phyloP scores from a whole-genome alignment of 345 rosid genomes.

The Eucalyptus coolabah region DNA sequence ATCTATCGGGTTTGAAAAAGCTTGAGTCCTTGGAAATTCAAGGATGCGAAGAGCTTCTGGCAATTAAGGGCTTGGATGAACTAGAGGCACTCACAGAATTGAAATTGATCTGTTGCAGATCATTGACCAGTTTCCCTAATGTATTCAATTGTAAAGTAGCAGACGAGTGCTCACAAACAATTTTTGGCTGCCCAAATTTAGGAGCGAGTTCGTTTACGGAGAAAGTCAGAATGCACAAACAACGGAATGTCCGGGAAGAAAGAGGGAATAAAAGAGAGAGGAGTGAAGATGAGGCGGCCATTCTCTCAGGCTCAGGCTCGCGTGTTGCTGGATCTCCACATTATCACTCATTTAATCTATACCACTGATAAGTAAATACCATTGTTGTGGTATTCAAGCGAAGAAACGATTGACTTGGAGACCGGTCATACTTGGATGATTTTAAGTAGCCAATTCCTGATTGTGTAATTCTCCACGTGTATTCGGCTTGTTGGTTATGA shows the following conservation, averaged over 20 bases:
- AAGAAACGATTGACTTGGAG: neutral
- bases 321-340: too few relatives aligned
- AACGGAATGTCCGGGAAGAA: neutral
- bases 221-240: neutral
- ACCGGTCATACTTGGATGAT: neutral
- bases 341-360: too few relatives aligned
- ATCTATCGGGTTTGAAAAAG: neutral
- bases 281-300: neutral
- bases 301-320: neutral
- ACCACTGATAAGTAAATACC: too few relatives aligned
- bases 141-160: neutral
- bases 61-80: neutral
- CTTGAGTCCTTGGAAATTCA: neutral
- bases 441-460: neutral
- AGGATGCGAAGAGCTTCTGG: neutral
- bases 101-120: neutral
- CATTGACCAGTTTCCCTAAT: neutral
- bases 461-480: neutral
- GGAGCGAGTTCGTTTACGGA: neutral
- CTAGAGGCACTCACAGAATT: neutral
- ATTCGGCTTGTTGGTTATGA: too few relatives aligned
- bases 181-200: neutral
- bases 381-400: too few relatives aligned
- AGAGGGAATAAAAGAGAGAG: neutral
- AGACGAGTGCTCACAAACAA: neutral